These are phyloP conservation scores for Bimuria novae-zelandiae DNA, from an alignment of 2,329 filamentous ascomycete genomes.

Conservation along the genomic window DNA sequence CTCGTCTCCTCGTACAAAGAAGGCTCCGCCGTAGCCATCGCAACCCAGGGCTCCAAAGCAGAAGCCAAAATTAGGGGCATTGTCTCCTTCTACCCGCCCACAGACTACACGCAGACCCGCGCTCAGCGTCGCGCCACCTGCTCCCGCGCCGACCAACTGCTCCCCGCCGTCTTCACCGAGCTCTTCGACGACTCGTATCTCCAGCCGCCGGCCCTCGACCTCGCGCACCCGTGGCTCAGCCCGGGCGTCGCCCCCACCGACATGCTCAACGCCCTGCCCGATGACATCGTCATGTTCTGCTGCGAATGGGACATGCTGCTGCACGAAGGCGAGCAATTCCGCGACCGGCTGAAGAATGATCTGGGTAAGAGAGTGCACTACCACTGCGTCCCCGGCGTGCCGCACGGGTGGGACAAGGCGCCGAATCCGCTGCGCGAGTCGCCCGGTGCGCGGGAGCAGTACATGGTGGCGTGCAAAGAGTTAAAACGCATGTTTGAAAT, in stretches of 20 bases:
- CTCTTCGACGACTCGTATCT: conserved; percentile 58
- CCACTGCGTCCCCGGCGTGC: conserved; percentile 61
- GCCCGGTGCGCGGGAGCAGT: conserved; percentile 58
- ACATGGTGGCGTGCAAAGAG: conserved; percentile 58
- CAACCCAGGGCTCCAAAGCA: conserved; percentile 39
- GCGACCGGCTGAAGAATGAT: conserved; percentile 58
- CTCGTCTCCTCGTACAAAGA: conserved; percentile 46
- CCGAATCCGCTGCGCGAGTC: conserved; percentile 63
- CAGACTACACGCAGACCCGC: conserved; percentile 65
- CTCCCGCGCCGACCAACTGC: conserved; percentile 56
- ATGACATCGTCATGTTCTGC: conserved; percentile 65
- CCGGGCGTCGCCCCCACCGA: conserved; percentile 61
- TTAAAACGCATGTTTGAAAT: conserved; percentile 52
- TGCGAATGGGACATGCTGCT: conserved; percentile 71
- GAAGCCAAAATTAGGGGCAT: conserved; percentile 59
- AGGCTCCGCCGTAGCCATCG: conserved; percentile 35
- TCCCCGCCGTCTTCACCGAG: conserved; percentile 56
- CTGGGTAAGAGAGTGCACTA: conserved; percentile 63
- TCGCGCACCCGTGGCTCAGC: conserved; percentile 62
- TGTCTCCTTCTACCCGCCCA: conserved; percentile 65
- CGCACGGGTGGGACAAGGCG: conserved; percentile 70
- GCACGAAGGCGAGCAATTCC: conserved; percentile 66
- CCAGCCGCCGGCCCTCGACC: conserved; percentile 53
- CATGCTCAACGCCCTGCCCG: conserved; percentile 59
- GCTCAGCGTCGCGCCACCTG: conserved; percentile 62